Conservation (phyloP, 495 filamentous ascomycete species). For the Usnea hakonensis region DNA sequence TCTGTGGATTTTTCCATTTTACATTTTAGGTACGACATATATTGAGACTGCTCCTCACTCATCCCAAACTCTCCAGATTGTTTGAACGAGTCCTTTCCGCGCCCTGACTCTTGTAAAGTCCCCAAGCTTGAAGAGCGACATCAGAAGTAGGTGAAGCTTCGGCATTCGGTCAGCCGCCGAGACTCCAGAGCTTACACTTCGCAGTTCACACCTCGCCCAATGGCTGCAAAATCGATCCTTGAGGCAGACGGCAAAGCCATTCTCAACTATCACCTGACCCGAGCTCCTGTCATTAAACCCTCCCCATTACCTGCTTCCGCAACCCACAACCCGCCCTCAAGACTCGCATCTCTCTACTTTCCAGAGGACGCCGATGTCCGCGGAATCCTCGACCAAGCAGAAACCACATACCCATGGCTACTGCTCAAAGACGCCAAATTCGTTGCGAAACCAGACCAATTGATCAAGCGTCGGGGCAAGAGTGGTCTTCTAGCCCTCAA, state of each 20-base stretch:
- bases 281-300: slow-evolving; percentile 95
- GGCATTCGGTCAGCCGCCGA: neutral
- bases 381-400: slow-evolving; percentile 88
- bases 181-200: neutral
- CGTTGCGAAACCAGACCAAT: slow-evolving; percentile 98
- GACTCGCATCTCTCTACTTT: slow-evolving; percentile 89
- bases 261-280: slow-evolving; percentile 99
- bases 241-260: slow-evolving; percentile 99
- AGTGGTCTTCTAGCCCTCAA: slow-evolving; percentile 93
- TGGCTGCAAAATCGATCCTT: slow-evolving; percentile 97
- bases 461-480: slow-evolving; percentile 99
- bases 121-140: slow-evolving; percentile 2
- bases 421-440: slow-evolving; percentile 75
- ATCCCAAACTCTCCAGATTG: neutral
- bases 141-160: neutral
- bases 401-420: slow-evolving; percentile 92
- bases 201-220: slow-evolving; percentile 38
- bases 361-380: slow-evolving; percentile 75
- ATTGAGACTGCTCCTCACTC: neutral
- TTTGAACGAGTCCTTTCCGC: neutral
- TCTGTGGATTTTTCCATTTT: neutral
- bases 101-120: neutral
- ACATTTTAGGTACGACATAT: neutral
- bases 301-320: slow-evolving; percentile 77
- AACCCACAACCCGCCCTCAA: slow-evolving; percentile 87